Percentiles rank a stretch among this genome's conserved stretches.
These are phyloP conservation scores for Picea glauca DNA, from an alignment of 75 land plant genomes.

Conservation along the genomic window DNA sequence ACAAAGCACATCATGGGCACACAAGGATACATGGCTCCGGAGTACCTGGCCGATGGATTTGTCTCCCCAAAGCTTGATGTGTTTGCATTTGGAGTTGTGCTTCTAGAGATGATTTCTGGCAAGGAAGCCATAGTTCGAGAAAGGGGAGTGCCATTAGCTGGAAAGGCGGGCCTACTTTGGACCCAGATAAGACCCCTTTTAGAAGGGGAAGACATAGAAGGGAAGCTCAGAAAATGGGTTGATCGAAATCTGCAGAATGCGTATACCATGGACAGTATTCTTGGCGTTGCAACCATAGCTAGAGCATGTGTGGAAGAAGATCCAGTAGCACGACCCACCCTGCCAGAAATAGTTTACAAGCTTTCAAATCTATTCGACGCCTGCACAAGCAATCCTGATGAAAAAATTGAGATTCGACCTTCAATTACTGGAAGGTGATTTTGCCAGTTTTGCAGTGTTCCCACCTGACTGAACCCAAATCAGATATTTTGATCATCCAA, in stretches of 20 bases:
- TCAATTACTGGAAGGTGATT: conserved; percentile 1
- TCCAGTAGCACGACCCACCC: conserved; percentile 50
- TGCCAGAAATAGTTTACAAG: conserved; percentile 33
- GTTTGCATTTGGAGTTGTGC: conserved; percentile 67
- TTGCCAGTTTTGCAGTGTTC: background rate
- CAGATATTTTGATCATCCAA: background rate
- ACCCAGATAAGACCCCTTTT: conserved; percentile 25
- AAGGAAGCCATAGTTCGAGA: conserved; percentile 28
- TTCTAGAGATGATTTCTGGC: conserved; percentile 75
- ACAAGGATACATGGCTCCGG: conserved; percentile 74
- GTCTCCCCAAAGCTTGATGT: conserved; percentile 55
- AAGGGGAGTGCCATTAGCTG: conserved; percentile 18
- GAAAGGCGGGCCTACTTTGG: conserved; percentile 15
- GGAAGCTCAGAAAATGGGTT: conserved; percentile 49
- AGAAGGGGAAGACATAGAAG: conserved; percentile 23
- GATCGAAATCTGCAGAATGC: conserved; percentile 34
- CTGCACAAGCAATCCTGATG: background rate
- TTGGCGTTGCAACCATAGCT: conserved; percentile 48
- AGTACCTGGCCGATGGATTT: conserved; percentile 40
- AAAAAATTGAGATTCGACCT: background rate
- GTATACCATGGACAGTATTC: conserved; percentile 48
- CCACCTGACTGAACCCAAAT: background rate
- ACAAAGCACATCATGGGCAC: conserved; percentile 48
- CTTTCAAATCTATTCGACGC: conserved; percentile 13
- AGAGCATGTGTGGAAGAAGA: conserved; percentile 50